Conservation (phyloP, 345 rosid species). For the Clarkia xantiana region DNA sequence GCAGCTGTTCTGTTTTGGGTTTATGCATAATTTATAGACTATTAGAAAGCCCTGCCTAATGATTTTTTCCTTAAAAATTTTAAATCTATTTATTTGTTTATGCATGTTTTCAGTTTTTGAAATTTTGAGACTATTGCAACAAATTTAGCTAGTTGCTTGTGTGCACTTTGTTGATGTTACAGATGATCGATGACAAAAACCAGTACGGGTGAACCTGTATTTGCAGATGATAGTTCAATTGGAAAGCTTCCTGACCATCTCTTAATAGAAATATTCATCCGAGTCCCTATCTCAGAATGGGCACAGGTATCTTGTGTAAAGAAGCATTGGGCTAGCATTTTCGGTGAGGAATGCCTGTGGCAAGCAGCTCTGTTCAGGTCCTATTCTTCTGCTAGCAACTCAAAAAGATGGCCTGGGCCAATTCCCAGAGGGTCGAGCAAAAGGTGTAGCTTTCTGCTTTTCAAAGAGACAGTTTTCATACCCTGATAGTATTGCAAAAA, state of each 20-base stretch:
- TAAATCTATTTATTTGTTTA: too few relatives aligned
- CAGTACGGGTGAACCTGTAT: conserved; percentile 12
- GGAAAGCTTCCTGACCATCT: conserved; percentile 70
- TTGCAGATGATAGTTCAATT: conserved; percentile 21
- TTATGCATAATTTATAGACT: too few relatives aligned
- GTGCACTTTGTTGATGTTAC: too few relatives aligned
- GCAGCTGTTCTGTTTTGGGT: too few relatives aligned
- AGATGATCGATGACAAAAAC: conserved; percentile 24
- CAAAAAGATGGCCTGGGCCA: conserved; percentile 75
- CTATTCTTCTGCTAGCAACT: conserved; percentile 39
- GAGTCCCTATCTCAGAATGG: conserved; percentile 58
- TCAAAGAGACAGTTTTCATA: too few relatives aligned
- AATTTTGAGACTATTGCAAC: too few relatives aligned
- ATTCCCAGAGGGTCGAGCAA: conserved; percentile 55
- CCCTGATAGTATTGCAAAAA: too few relatives aligned
- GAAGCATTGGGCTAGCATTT: conserved; percentile 60
- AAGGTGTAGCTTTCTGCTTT: conserved; percentile 22
- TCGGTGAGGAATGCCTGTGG: conserved; percentile 74
- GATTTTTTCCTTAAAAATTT: too few relatives aligned
- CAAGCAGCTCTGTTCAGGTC: conserved; percentile 50
- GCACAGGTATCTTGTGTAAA: conserved; percentile 43
- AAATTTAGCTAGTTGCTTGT: too few relatives aligned
- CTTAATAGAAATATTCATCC: conserved; percentile 58
- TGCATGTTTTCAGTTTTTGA: too few relatives aligned
- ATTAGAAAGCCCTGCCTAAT: too few relatives aligned